These are phyloP conservation scores for Aspergillus bridgeri DNA, from an alignment of 495 filamentous ascomycete genomes.

Conservation along the genomic window DNA sequence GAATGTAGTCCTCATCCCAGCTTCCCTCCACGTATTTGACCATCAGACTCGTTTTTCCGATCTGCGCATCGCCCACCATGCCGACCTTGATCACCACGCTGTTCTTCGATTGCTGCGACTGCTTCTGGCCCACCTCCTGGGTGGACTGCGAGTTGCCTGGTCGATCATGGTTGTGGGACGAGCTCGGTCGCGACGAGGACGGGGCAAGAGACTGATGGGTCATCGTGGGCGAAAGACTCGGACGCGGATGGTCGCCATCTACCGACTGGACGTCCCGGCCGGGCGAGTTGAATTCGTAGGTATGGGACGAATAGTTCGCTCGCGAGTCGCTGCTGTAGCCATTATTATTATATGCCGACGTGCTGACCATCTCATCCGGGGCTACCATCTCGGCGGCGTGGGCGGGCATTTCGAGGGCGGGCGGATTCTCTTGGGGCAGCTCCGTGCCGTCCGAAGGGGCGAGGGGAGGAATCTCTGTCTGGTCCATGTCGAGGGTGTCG, in stretches of 20 bases:
- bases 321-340: conserved; percentile 46
- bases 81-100: conserved; percentile 98
- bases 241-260: conserved; percentile 40
- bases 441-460: conserved; percentile 25
- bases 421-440: conserved; percentile 22
- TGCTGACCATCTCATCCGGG: conserved; percentile 31
- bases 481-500: background rate
- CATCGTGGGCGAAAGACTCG: conserved; percentile 36
- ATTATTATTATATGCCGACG: conserved; percentile 29
- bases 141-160: conserved; percentile 38
- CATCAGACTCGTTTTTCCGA: conserved; percentile 98
- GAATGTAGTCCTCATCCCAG: conserved; percentile 99
- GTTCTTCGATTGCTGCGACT: conserved; percentile 56
- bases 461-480: conserved; percentile 21
- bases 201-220: conserved; percentile 40
- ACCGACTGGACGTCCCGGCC: conserved; percentile 39
- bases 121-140: conserved; percentile 42
- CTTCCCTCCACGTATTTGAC: conserved; percentile 99
- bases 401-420: conserved; percentile 19
- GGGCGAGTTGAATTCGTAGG: conserved; percentile 42
- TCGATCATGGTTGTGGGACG: conserved; percentile 46
- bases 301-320: conserved; percentile 41
- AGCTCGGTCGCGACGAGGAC: conserved; percentile 48
- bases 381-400: conserved; percentile 25
- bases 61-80: conserved; percentile 99